Percentiles rank a stretch among this genome's conserved stretches.
phyloP scores from a whole-genome alignment of 148 eudicot genomes.

The Camellia japonica region DNA sequence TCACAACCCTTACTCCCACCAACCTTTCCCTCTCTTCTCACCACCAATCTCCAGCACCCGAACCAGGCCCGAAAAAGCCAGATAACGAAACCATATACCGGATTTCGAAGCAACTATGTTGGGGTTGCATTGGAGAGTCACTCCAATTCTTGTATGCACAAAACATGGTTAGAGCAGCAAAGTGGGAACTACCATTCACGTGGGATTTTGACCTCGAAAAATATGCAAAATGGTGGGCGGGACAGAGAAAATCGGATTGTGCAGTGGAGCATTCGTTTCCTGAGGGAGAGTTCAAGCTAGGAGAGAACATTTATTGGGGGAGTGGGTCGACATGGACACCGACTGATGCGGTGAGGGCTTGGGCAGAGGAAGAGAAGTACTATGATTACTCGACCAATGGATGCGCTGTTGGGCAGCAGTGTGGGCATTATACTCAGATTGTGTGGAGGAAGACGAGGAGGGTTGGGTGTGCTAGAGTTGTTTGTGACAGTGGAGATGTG shows the following conservation, averaged over 20 bases:
- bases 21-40: constrained; percentile 9
- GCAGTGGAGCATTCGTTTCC: constrained; percentile 63
- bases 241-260: constrained; percentile 52
- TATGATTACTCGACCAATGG: constrained; percentile 55
- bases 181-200: constrained; percentile 53
- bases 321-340: constrained; percentile 61
- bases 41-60: constrained; percentile 8
- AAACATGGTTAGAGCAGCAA: constrained; percentile 67
- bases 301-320: constrained; percentile 81
- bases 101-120: constrained; percentile 63
- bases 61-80: constrained; percentile 13
- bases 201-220: constrained; percentile 62
- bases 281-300: constrained; percentile 57
- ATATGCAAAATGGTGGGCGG: constrained; percentile 78
- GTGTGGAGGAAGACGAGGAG: constrained; percentile 64
- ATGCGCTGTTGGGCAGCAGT: constrained; percentile 53
- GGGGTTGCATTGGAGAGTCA: constrained; percentile 55
- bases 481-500: constrained; percentile 78
- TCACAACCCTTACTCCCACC: not conserved
- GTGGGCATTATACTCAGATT: constrained; percentile 87
- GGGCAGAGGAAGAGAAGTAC: constrained; percentile 77
- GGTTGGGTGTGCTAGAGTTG: constrained; percentile 71
- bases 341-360: constrained; percentile 52
- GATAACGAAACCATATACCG: constrained; percentile 46
- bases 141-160: constrained; percentile 56